Conservation (phyloP, 106 monocot species). For the Dioscorea alata region DNA sequence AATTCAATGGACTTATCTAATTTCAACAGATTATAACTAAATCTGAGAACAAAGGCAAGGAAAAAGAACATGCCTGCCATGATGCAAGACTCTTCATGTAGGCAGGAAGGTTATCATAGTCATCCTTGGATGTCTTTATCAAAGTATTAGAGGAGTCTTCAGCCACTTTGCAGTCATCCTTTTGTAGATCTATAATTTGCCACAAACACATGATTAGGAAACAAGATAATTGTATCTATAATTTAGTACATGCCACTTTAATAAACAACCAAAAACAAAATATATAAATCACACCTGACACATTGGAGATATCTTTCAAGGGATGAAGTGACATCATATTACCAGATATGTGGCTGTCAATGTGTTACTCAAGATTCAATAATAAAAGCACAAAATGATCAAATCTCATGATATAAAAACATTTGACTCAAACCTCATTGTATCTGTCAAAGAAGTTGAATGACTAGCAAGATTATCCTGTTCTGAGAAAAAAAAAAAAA, state of each 20-base stretch:
- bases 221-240: too few relatives aligned
- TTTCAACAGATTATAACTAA: background rate
- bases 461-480: constrained; percentile 12
- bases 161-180: background rate
- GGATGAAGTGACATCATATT: background rate
- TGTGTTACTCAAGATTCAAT: background rate
- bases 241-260: too few relatives aligned
- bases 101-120: constrained; percentile 68
- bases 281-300: too few relatives aligned
- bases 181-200: too few relatives aligned
- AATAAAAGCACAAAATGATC: background rate
- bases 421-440: constrained; percentile 9
- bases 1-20: background rate
- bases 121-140: constrained; percentile 45
- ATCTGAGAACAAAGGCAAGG: background rate
- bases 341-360: constrained; percentile 4
- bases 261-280: too few relatives aligned
- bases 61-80: constrained; percentile 55
- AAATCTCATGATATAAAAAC: too few relatives aligned
- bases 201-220: too few relatives aligned
- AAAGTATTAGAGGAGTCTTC: constrained; percentile 9
- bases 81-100: constrained; percentile 75
- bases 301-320: background rate
- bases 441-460: constrained; percentile 4
- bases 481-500: constrained; percentile 15